A percentile compares a stretch with the other conserved stretches of the same genome.
Evolutionary conservation across 768 basidiomycete species (phyloP).

Genomic region (Termitomyces sp.): DNA sequence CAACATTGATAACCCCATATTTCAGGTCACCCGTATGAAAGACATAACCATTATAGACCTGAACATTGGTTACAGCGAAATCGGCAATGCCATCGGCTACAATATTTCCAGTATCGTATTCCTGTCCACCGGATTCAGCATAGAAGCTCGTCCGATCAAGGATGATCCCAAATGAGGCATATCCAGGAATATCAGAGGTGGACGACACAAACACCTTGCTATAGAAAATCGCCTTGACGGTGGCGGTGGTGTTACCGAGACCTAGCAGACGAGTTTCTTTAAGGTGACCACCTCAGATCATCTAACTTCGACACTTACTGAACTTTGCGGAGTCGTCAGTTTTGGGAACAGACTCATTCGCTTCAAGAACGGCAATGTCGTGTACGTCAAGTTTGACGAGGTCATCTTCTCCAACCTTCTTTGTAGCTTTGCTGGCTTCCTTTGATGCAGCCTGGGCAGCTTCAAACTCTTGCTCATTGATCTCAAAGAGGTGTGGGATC

Average conservation of each 20-base stretch:
- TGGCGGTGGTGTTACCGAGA: conserved; percentile 72
- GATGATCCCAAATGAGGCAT: conserved; percentile 74
- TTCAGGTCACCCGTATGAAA: conserved; percentile 89
- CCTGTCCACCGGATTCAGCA: conserved; percentile 96
- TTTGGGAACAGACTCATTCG: conserved; percentile 73
- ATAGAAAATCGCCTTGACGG: conserved; percentile 82
- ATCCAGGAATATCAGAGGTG: conserved; percentile 63
- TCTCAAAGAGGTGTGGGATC: conserved; percentile 54
- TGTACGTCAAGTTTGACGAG: conserved; percentile 93
- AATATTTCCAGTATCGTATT: conserved; percentile 94
- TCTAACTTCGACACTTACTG: conserved; percentile 44
- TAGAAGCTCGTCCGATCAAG: conserved; percentile 96
- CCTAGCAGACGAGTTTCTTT: conserved; percentile 37
- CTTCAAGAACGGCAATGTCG: conserved; percentile 84
- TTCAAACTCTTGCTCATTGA: conserved; percentile 89
- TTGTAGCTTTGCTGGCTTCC: conserved; percentile 84
- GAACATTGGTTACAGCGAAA: conserved; percentile 92
- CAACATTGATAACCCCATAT: conserved; percentile 79
- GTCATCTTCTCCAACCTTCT: conserved; percentile 67
- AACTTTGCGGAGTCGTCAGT: conserved; percentile 94
- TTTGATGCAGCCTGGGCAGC: conserved; percentile 84
- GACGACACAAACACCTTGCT: conserved; percentile 71
- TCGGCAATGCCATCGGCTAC: conserved; percentile 88
- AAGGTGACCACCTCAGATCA: neutral
- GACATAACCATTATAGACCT: conserved; percentile 93